Evolutionary conservation across 371 early-diverging fungal genomes (phyloP).

Genomic region (Actinomortierella ambigua): DNA sequence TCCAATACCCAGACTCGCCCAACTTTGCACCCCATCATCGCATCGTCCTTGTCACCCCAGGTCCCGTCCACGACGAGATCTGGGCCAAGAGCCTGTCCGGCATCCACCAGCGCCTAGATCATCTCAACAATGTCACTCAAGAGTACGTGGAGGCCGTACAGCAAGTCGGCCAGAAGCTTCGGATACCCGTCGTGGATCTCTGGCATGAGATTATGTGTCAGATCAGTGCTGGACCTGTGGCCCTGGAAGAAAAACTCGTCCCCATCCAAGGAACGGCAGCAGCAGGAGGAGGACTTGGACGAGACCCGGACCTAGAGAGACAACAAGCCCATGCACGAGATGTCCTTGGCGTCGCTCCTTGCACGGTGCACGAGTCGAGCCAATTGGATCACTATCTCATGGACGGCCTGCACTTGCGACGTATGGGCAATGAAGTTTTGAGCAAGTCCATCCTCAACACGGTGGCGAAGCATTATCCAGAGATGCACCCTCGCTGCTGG

Average conservation of each 20-base stretch:
- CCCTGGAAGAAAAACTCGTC: no score
- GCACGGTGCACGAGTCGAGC: slow-evolving; percentile 29
- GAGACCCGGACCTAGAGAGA: no score
- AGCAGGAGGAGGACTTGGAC: no score
- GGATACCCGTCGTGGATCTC: slow-evolving; percentile 36
- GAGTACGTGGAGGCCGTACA: slow-evolving; percentile 34
- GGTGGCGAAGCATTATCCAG: slow-evolving; percentile 32
- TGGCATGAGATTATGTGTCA: slow-evolving; percentile 41
- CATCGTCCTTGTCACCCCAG: slow-evolving; percentile 36
- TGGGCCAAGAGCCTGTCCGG: slow-evolving; percentile 25
- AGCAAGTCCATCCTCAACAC: slow-evolving; percentile 37
- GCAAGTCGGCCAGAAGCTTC: slow-evolving; percentile 22
- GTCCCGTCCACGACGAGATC: slow-evolving; percentile 26
- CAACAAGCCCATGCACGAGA: no score
- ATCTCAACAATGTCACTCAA: slow-evolving; percentile 27
- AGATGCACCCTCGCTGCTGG: slow-evolving; percentile 36
- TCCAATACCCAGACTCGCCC: slow-evolving; percentile 40
- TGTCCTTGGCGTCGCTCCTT: slow-evolving; percentile 11
- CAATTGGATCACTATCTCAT: slow-evolving; percentile 28
- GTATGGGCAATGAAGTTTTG: slow-evolving; percentile 43
- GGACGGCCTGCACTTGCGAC: slow-evolving; percentile 34
- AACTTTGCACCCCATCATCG: slow-evolving; percentile 39
- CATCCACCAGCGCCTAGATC: slow-evolving; percentile 20
- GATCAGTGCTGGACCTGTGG: slow-evolving; percentile 1
- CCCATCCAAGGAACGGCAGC: no score